Base-by-base conservation (phyloP, 2,329 filamentous ascomycete genomes). In the Pseudogymnoascus sp. region DNA sequence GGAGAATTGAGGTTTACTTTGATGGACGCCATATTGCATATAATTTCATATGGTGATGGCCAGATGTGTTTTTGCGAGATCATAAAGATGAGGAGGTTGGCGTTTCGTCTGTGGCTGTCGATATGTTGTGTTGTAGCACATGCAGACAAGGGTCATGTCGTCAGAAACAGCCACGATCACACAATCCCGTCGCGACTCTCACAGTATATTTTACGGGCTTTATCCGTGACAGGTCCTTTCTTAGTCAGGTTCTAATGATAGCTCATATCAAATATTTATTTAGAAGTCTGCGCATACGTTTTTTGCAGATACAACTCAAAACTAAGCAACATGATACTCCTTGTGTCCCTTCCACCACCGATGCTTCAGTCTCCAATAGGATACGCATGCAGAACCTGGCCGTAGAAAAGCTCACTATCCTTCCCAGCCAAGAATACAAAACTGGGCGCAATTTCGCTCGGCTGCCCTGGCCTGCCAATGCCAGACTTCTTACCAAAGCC, bases 401-500 rank as follows among this genome's bases (percentile, higher is more conserved):
- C 89, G 61, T 83, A 87, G 60, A 93, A 84, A 64, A 83, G 85
- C 42, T 84, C 86, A 70, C 86, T 89, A 71, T 93, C 90, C 64
- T 81, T 78, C 54, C 84, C 87, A 0, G 90, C 89, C 67, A 93
- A 77, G 75, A 93, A 93, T 1, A 93, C 88, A 59, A 91, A 87
- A 69, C 86, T 90, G 0, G 88, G 86, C 1, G 88, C 90, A 66
- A 93, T 87, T 78, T 93, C 90, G 63, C 86, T 90, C 1, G 89
- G 90, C 75, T 93, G 89, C 2, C 83, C 86, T 0, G 88, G 88
- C n/a, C 90, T 80, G 5, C 89, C 89, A 78, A 93, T 90, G 0
- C 89, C 47, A 31, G 47, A 57, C 26, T 57, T 34, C 47, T 57
- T 57, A 34, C 47, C 47, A 34, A 57, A 57, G 2, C 47, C 47